These are phyloP conservation scores for Vitis cinerea DNA, from an alignment of 164 flowering plant species.

Conservation along the genomic window DNA sequence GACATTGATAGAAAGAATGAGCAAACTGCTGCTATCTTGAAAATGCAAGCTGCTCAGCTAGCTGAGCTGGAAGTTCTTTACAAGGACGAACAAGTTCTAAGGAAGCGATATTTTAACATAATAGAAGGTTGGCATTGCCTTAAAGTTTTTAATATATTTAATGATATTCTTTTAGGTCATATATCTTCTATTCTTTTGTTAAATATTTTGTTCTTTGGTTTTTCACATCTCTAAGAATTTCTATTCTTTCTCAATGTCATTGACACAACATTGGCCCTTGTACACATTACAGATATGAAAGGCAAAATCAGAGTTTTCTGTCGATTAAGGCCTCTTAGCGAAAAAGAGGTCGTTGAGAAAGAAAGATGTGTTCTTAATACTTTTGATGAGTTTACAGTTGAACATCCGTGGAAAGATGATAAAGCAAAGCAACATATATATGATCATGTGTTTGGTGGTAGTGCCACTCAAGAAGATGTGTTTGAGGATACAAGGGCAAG, in stretches of 20 bases:
- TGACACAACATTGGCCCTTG: not conserved
- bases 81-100: conserved; percentile 85
- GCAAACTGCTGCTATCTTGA: conserved; percentile 93
- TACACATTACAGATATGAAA: conserved; percentile 74
- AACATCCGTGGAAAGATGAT: conserved; percentile 95
- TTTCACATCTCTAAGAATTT: not conserved
- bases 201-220: not conserved
- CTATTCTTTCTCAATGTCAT: not conserved
- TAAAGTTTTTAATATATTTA: not conserved
- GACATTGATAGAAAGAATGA: conserved; percentile 97
- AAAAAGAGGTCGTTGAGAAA: conserved; percentile 65
- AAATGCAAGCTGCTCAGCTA: conserved; percentile 89
- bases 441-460: conserved; percentile 84
- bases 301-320: conserved; percentile 95
- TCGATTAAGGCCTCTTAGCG: conserved; percentile 79
- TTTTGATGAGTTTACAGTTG: conserved; percentile 88
- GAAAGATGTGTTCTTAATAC: conserved; percentile 51
- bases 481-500: conserved; percentile 92
- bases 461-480: conserved; percentile 83
- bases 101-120: conserved; percentile 88
- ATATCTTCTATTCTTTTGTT: not conserved
- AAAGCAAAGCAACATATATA: conserved; percentile 77
- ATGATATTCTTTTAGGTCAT: not conserved
- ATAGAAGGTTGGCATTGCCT: conserved; percentile 70
- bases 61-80: conserved; percentile 83